These are phyloP conservation scores for Herpetomonas samuelpessoai DNA, from an alignment of 208 protist species.

Conservation along the genomic window DNA sequence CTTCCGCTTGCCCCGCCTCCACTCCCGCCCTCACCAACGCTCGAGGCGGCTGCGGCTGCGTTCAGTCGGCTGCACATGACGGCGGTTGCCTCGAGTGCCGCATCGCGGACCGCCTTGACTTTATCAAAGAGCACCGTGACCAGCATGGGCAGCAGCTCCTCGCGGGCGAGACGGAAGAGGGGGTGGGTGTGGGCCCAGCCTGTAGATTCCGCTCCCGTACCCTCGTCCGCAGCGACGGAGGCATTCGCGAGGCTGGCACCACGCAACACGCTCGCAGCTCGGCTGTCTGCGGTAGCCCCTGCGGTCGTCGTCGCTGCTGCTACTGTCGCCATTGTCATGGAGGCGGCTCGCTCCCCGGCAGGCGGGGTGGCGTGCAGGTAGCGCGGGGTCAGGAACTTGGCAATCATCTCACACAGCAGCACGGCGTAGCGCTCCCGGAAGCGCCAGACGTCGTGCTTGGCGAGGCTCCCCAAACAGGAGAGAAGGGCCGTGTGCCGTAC, in stretches of 20 bases:
- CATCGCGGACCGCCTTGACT: constrained; percentile 68
- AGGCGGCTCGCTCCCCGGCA: too few relatives aligned
- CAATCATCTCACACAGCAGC: constrained; percentile 60
- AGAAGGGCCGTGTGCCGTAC: constrained; percentile 48
- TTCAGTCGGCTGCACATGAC: constrained; percentile 33
- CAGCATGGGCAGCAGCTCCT: constrained; percentile 63
- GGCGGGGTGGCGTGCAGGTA: neutral
- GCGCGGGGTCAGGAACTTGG: constrained; percentile 30
- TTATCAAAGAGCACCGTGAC: constrained; percentile 81
- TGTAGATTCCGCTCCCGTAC: neutral
- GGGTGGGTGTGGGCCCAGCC: constrained; percentile 23
- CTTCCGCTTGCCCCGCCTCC: neutral
- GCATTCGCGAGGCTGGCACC: neutral
- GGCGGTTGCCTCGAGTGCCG: constrained; percentile 49
- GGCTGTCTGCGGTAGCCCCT: neutral
- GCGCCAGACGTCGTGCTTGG: constrained; percentile 74
- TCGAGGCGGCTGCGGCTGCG: constrained; percentile 11
- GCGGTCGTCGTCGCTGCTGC: neutral
- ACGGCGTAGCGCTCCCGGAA: constrained; percentile 60
- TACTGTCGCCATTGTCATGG: too few relatives aligned
- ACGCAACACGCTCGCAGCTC: constrained; percentile 8
- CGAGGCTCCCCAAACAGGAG: constrained; percentile 38
- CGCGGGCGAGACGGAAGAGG: constrained; percentile 53
- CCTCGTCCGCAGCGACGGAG: too few relatives aligned
- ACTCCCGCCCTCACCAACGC: neutral